Evolutionary conservation across 176 grass and related monocot species (phyloP).

Genomic region (Zoysia japonica): DNA sequence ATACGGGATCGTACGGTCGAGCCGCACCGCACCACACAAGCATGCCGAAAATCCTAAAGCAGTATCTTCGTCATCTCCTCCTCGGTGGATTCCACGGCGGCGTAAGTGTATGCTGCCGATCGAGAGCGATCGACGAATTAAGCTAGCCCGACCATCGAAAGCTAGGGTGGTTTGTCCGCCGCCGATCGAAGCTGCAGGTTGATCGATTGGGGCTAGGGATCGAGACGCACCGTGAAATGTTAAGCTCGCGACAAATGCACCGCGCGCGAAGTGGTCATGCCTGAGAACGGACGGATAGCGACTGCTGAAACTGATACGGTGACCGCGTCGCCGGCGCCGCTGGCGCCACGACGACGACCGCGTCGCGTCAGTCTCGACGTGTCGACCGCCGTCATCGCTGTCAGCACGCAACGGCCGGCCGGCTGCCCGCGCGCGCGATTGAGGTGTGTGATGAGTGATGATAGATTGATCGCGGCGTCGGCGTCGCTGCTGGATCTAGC

Average conservation of each 20-base stretch:
- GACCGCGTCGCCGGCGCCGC: background rate
- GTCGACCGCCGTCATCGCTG: background rate
- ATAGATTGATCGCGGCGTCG: background rate
- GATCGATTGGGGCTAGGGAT: background rate
- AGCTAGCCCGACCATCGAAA: background rate
- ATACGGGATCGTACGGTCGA: background rate
- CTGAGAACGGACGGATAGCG: background rate
- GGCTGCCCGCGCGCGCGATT: too few species aligned
- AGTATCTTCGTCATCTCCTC: too few species aligned
- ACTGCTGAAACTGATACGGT: background rate
- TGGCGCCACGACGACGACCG: background rate
- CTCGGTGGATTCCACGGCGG: conserved; percentile 19
- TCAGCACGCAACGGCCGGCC: background rate
- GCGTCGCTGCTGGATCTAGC: background rate
- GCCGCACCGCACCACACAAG: background rate
- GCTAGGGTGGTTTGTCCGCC: background rate
- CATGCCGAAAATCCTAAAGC: too few species aligned
- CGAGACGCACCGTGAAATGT: background rate
- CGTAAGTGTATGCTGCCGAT: background rate
- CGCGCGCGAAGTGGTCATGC: background rate
- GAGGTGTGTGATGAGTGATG: background rate
- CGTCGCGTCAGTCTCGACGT: background rate
- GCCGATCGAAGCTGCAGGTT: background rate
- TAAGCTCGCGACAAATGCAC: background rate
- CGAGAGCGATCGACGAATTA: background rate